Base-by-base conservation (phyloP, 805 yeast species). In the Kodamaea jinghongensis region DNA sequence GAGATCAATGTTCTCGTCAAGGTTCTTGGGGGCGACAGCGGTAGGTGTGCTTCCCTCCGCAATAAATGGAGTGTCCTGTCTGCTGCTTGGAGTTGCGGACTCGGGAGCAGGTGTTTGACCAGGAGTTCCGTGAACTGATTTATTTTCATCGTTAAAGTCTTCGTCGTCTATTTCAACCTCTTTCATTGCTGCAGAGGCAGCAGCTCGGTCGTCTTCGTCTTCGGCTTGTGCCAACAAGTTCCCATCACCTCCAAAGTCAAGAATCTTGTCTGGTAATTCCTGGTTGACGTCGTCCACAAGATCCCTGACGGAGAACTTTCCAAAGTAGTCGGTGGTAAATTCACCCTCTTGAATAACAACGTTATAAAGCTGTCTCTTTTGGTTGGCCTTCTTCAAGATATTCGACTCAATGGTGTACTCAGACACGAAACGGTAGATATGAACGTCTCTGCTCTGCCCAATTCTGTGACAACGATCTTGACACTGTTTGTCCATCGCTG, bases 401-500 rank as follows among this genome's bases (percentile, higher is more conserved):
- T 93, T 93, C 17, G 96, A 86, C 62, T 93, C 99, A 45, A 93
- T 93, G 3, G 99, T 93, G 65, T 78, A 88, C 65, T 93, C 99
- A 17, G 96, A 86, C 17, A 93, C 98, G 62, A 93, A 85, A 45
- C 99, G 72, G 67, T 95, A 93, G 42, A 93, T 93, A 61, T 93
- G 99, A 26, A 93, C 99, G 58, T 93, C 99, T 55, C 99, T 75
- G 12, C 95, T 88, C 61, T 93, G 99, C 5, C 99, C 99, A 60
- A 93, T 93, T 71, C 99, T 83, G 61, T 93, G 99, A 65, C 98
- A 93, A 61, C 99, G 81, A 65, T 93, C 99, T 63, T 93, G 99
- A 66, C 99, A 93, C 64, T 93, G 99, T 57, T 89, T 88, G 61
- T 93, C 99, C 97, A 93, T 93, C 1, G 98, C 96, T 2, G 99